Evolutionary conservation across 1,284 basidiomycete genomes (phyloP), one percentile per base, ranked within the genome.

Genomic region (Apiotrichum siamense): DNA sequence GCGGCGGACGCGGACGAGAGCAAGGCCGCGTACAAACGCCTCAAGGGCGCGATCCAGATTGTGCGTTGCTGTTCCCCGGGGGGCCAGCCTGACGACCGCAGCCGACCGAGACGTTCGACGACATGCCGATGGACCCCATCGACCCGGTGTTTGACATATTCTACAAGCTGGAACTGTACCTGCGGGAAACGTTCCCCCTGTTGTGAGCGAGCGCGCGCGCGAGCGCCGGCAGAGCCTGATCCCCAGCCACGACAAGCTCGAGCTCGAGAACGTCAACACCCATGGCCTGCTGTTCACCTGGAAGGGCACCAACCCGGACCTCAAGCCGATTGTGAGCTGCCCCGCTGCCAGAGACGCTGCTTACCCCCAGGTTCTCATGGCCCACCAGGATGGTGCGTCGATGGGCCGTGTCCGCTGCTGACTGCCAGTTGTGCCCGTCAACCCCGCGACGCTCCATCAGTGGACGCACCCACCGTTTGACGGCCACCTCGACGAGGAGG

Each of bases 201-300:
- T 55, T 68, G 62, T 64, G 50, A 44, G 39, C 23, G 9, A 18
- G 10, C n/a, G n/a, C n/a, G 37, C 42, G 63, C 54, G 11, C 27
- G 11, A 3, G 20, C 1, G 11, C 3, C 1, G n/a, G 11, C 3
- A 9, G 10, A 2, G 10, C 25, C 24, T 44, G 23, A 31, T 23
- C 23, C 13, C 12, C 15, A 49, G 82, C 31, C 79, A 83, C 55
- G 63, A 76, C 4, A 69, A 66, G 6, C 72, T 83, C 4, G 64
- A 76, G 32, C 60, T 82, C 39, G 78, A 77, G 2, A 78, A 79
- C 55, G 78, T 86, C 57, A 84, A 84, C 62, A 78, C 79, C 0
- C 81, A 81, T 50, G 85, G 81, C 0, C 66, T 86, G 10, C 73
- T 86, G 1, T 85, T 80, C 59, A 77, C 77, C 1, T 83, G 82